Conservation (phyloP, 83 land plant species). For the Picea abies region DNA sequence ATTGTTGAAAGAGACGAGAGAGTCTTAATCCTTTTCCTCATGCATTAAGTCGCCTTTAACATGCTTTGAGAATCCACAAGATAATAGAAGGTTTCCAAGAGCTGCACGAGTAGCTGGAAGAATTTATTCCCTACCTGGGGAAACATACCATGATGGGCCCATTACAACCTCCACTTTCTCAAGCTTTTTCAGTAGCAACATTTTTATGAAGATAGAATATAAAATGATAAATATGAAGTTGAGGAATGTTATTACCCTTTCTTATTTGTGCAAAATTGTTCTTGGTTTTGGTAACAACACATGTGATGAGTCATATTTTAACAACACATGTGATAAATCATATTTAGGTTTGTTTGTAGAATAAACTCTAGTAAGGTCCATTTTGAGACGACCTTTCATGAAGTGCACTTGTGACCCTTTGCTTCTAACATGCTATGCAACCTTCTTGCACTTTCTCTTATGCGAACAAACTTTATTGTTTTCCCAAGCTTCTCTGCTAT, state of each 20-base stretch:
- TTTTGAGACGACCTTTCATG: constrained; percentile 72
- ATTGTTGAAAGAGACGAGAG: constrained; percentile 42
- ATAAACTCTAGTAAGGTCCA: constrained; percentile 22
- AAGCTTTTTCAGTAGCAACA: constrained; percentile 12
- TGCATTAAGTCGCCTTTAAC: constrained; percentile 18
- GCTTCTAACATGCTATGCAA: constrained; percentile 55
- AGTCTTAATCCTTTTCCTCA: constrained; percentile 25
- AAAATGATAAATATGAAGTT: constrained; percentile 30
- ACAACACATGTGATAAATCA: too few species aligned
- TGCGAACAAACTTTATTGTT: constrained; percentile 67
- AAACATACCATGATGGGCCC: constrained; percentile 18
- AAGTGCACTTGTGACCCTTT: constrained; percentile 78
- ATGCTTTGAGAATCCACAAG: constrained; percentile 42
- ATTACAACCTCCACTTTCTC: constrained; percentile 37
- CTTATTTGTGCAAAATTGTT: too few species aligned
- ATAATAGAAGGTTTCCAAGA: constrained; percentile 30
- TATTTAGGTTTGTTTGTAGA: too few species aligned
- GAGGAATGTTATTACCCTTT: constrained; percentile 23
- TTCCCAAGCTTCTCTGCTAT: constrained; percentile 86
- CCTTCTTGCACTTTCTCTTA: constrained; percentile 41
- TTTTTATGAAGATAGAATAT: constrained; percentile 29
- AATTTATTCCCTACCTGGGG: constrained; percentile 24
- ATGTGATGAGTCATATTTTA: too few species aligned
- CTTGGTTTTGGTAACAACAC: too few species aligned
- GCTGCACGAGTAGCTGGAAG: constrained; percentile 32